These are phyloP conservation scores for Hsuehochloa calcarea DNA, from an alignment of 176 grass and related monocot species.

Conservation along the genomic window DNA sequence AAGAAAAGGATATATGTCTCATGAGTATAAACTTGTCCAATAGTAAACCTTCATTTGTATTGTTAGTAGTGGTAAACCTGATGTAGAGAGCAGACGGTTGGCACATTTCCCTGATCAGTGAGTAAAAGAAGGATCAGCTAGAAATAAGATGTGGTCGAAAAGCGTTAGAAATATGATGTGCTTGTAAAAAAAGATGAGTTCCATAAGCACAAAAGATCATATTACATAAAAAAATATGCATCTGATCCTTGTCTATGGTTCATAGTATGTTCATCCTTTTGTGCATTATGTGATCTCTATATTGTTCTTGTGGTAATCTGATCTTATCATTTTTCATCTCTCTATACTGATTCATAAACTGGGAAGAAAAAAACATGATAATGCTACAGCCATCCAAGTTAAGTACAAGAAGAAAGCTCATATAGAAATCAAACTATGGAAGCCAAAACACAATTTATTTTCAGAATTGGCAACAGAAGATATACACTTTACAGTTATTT, in stretches of 20 bases:
- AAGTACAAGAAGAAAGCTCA: neutral
- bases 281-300: neutral
- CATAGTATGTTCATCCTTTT: neutral
- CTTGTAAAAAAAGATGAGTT: neutral
- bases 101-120: slow-evolving; percentile 82
- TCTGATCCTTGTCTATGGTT: neutral
- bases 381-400: neutral
- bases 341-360: neutral
- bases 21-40: slow-evolving; percentile 1
- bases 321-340: neutral
- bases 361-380: neutral
- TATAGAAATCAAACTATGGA: neutral
- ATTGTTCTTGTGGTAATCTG: neutral
- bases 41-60: slow-evolving; percentile 93
- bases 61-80: slow-evolving; percentile 75
- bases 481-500: neutral
- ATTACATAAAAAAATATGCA: neutral
- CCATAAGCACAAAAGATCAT: neutral
- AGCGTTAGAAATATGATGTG: neutral
- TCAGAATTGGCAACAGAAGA: neutral
- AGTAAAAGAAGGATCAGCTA: slow-evolving; percentile 24
- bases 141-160: neutral
- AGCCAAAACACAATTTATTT: neutral
- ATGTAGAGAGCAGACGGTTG: slow-evolving; percentile 78
- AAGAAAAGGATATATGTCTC: neutral